Percentiles rank a stretch among this genome's conserved stretches.
Evolutionary conservation across 139 green algal species (phyloP).

Genomic region (Tetradesmus lagerheimii): DNA sequence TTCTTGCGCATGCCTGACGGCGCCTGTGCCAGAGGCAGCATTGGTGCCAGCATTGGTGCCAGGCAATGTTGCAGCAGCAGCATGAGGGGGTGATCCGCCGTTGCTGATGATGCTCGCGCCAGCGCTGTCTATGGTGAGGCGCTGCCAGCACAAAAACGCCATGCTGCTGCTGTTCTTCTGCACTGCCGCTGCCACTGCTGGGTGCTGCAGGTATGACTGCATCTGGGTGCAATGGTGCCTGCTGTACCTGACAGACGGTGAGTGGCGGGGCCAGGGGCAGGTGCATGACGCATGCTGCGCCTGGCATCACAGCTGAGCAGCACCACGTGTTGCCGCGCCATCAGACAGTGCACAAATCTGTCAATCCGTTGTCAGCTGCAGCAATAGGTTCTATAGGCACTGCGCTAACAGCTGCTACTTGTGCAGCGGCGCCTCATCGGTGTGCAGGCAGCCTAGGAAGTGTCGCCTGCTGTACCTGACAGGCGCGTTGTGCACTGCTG

Average conservation of each 20-base stretch:
- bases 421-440: not conserved
- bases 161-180: not conserved
- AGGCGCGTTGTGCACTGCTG: not conserved
- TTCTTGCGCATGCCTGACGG: too few relatives aligned
- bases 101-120: not conserved
- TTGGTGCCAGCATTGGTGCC: not conserved
- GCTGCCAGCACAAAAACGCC: not conserved
- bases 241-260: slow-evolving; percentile 95
- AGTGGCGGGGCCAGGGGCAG: not conserved
- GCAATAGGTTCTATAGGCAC: not conserved
- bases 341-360: not conserved
- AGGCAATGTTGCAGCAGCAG: not conserved
- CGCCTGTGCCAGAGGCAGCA: not conserved
- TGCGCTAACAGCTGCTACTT: not conserved
- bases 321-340: too few relatives aligned
- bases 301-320: not conserved
- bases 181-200: slow-evolving; percentile 27
- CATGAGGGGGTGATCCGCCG: not conserved
- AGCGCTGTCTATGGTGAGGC: not conserved
- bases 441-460: too few relatives aligned
- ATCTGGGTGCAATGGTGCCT: slow-evolving; percentile 83
- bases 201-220: slow-evolving; percentile 68
- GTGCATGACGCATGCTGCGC: not conserved
- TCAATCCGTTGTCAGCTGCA: not conserved
- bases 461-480: too few relatives aligned